A percentile compares a stretch with the other conserved stretches of the same genome.
phyloP scores from a whole-genome alignment of 1,284 basidiomycete species.

The Boletus holoroseus region DNA sequence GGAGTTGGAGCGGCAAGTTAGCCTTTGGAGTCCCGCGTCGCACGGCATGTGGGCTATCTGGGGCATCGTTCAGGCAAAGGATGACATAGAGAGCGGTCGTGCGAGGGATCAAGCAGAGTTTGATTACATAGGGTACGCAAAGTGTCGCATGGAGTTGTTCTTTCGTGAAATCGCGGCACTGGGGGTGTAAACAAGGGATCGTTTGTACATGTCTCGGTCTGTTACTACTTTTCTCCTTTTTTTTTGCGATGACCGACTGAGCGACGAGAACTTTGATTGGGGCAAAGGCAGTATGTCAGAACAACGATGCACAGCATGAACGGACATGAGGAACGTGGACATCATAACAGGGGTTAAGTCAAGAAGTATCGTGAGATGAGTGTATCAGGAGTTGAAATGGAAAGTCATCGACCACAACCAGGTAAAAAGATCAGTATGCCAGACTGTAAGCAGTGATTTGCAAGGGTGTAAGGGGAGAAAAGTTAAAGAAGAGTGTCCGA shows the following conservation, averaged over 20 bases:
- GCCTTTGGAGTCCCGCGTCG: slow-evolving; percentile 80
- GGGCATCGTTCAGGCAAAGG: slow-evolving; percentile 86
- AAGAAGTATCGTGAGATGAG: slow-evolving; percentile 36
- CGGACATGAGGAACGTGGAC: slow-evolving; percentile 41
- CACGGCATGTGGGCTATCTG: slow-evolving; percentile 90
- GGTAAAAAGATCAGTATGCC: slow-evolving; percentile 5
- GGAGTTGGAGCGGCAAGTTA: slow-evolving; percentile 71
- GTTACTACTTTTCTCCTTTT: neutral
- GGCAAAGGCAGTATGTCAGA: slow-evolving; percentile 51
- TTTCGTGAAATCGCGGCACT: slow-evolving; percentile 50
- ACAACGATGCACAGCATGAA: slow-evolving; percentile 43
- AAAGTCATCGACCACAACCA: slow-evolving; percentile 5
- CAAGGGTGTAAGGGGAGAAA: slow-evolving; percentile 2
- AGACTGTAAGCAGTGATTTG: slow-evolving; percentile 7
- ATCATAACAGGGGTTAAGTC: slow-evolving; percentile 36
- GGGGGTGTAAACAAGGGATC: slow-evolving; percentile 34
- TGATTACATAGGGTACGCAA: slow-evolving; percentile 71
- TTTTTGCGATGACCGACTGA: neutral
- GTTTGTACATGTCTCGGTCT: neutral
- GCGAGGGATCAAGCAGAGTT: slow-evolving; percentile 59
- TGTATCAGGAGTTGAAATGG: slow-evolving; percentile 16
- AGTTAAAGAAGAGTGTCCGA: slow-evolving; percentile 22
- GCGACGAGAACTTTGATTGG: slow-evolving; percentile 35
- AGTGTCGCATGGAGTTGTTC: slow-evolving; percentile 59
- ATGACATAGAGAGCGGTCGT: slow-evolving; percentile 62